These are phyloP conservation scores for Peronospora farinosa DNA, from an alignment of 352 stramenopile species.

Conservation along the genomic window DNA sequence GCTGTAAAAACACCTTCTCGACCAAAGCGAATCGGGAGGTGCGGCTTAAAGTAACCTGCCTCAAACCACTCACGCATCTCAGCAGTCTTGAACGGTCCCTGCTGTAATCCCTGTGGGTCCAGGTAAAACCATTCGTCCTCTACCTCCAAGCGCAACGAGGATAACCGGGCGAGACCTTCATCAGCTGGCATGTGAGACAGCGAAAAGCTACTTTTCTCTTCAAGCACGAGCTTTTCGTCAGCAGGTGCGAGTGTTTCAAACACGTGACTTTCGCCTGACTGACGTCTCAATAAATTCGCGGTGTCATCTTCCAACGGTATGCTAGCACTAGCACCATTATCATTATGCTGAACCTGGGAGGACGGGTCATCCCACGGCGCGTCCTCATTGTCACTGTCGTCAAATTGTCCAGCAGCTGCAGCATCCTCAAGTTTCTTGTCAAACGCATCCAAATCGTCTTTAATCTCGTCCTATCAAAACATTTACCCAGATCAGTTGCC, in stretches of 20 bases:
- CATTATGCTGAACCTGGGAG: slow-evolving; percentile 17
- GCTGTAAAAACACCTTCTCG: slow-evolving; percentile 66
- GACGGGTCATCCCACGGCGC: slow-evolving; percentile 51
- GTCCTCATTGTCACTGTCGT: slow-evolving; percentile 76
- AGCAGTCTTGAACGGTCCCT: slow-evolving; percentile 78
- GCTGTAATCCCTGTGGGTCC: slow-evolving; percentile 73
- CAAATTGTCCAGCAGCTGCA: slow-evolving; percentile 69
- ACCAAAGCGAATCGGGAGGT: slow-evolving; percentile 81
- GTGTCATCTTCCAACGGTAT: slow-evolving; percentile 20
- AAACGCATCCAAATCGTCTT: slow-evolving; percentile 64
- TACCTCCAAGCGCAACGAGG: slow-evolving; percentile 36
- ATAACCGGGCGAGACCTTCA: slow-evolving; percentile 19
- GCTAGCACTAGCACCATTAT: slow-evolving; percentile 16
- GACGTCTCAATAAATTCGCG: slow-evolving; percentile 10
- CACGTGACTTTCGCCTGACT: slow-evolving; percentile 21
- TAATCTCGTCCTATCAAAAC: slow-evolving; percentile 32
- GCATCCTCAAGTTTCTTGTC: slow-evolving; percentile 76
- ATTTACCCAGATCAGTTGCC: slow-evolving; percentile 8
- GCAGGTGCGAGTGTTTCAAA: slow-evolving; percentile 33
- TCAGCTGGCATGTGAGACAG: slow-evolving; percentile 18
- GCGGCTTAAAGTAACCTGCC: slow-evolving; percentile 84
- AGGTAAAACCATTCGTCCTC: slow-evolving; percentile 84
- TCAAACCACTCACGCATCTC: slow-evolving; percentile 89
- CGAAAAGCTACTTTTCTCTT: slow-evolving; percentile 34
- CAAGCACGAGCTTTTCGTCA: slow-evolving; percentile 17